phyloP scores from a whole-genome alignment of 148 eudicot species.

The Hydrangea macrophylla region DNA sequence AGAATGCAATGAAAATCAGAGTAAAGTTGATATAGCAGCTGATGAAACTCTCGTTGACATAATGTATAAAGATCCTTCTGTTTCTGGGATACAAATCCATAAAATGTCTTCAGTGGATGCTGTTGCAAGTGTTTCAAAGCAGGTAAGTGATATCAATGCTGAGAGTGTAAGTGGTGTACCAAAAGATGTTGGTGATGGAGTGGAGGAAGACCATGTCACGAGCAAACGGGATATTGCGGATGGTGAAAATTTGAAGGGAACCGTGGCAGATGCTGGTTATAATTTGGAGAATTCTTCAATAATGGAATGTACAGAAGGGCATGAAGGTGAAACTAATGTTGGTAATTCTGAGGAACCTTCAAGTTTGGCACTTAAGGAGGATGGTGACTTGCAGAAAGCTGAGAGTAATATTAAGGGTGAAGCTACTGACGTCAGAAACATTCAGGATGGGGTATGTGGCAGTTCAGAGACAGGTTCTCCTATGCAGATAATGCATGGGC shows the following conservation, averaged over 20 bases:
- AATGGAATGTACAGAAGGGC: conserved; percentile 15
- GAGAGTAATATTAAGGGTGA: conserved; percentile 20
- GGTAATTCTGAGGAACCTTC: conserved; percentile 17
- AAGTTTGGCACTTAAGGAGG: conserved; percentile 14
- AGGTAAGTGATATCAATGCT: conserved; percentile 10
- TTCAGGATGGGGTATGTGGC: conserved; percentile 11
- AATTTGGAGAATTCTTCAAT: conserved; percentile 18
- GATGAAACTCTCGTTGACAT: conserved; percentile 23
- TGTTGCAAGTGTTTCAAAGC: conserved; percentile 14
- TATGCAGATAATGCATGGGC: conserved; percentile 19
- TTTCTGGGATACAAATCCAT: conserved; percentile 13
- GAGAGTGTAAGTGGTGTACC: conserved; percentile 1
- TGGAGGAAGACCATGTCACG: background rate
- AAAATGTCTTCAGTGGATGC: conserved; percentile 20
- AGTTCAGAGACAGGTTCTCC: conserved; percentile 15
- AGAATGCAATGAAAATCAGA: conserved; percentile 16
- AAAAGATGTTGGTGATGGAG: conserved; percentile 17
- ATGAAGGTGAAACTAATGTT: conserved; percentile 20
- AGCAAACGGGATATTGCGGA: conserved; percentile 13
- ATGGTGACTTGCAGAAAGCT: conserved; percentile 16
- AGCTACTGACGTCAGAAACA: conserved; percentile 17
- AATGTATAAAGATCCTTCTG: conserved; percentile 23
- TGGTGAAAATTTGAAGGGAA: conserved; percentile 21
- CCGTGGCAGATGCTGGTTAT: conserved; percentile 16
- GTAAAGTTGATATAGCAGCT: conserved; percentile 20